These are phyloP conservation scores for Lathyrus aphaca DNA, from an alignment of 306 rosid genomes.

Conservation along the genomic window DNA sequence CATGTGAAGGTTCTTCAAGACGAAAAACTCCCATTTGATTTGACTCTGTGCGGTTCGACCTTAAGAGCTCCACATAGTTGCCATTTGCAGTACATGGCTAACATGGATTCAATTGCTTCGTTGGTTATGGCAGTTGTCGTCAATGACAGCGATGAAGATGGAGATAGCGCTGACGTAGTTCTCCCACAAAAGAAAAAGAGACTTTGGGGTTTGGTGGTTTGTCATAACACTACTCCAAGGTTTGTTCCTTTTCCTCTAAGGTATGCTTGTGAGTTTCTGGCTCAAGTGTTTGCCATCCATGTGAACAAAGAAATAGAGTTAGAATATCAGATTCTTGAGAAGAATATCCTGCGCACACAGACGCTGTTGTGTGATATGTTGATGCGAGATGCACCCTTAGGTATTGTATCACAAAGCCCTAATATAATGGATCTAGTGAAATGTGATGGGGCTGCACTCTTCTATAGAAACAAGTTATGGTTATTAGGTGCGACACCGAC, in stretches of 20 bases:
- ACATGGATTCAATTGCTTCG: constrained; percentile 91
- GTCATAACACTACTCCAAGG: constrained; percentile 90
- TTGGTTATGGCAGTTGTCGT: constrained; percentile 92
- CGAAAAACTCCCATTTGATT: constrained; percentile 70
- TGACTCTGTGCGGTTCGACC: constrained; percentile 91
- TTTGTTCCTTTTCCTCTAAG: constrained; percentile 97
- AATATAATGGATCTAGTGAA: constrained; percentile 95
- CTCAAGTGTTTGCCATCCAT: constrained; percentile 96
- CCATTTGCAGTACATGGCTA: constrained; percentile 80
- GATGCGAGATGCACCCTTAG: constrained; percentile 92
- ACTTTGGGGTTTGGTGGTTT: constrained; percentile 96
- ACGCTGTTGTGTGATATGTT: constrained; percentile 94
- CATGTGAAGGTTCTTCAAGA: constrained; percentile 82
- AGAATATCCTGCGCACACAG: constrained; percentile 87
- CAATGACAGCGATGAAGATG: constrained; percentile 88
- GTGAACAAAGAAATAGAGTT: constrained; percentile 89
- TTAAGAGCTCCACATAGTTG: constrained; percentile 94
- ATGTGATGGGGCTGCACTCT: constrained; percentile 91
- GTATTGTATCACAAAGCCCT: constrained; percentile 86
- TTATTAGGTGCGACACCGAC: constrained; percentile 74
- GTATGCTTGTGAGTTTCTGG: constrained; percentile 95
- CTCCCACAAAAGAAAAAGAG: constrained; percentile 81
- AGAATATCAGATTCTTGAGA: constrained; percentile 81
- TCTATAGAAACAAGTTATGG: constrained; percentile 76
- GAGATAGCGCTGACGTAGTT: constrained; percentile 55